Evolutionary conservation across 345 rosid species (phyloP).

Genomic region (Murraya paniculata): DNA sequence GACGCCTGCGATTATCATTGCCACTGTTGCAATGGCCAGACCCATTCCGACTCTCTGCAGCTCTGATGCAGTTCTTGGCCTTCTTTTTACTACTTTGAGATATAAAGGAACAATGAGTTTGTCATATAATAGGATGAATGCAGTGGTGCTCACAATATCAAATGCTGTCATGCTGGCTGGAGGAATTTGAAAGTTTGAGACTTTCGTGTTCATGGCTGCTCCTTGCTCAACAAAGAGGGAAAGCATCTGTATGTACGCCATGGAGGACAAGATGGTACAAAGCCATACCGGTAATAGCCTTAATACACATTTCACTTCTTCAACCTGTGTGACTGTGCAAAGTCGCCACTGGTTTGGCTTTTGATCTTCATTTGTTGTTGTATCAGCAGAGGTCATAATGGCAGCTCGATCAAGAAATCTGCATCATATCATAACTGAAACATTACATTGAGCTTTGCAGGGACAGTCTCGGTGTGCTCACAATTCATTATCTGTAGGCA

Average conservation of each 20-base stretch:
- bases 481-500: too few relatives aligned
- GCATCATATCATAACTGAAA: neutral
- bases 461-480: neutral
- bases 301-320: slow-evolving; percentile 43
- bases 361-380: neutral
- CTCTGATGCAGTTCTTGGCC: slow-evolving; percentile 26
- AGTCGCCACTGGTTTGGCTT: slow-evolving; percentile 28
- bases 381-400: slow-evolving; percentile 14
- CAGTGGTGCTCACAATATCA: slow-evolving; percentile 27
- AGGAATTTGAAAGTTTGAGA: slow-evolving; percentile 30
- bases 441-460: neutral
- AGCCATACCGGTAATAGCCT: slow-evolving; percentile 39
- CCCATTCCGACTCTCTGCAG: slow-evolving; percentile 34
- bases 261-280: slow-evolving; percentile 29
- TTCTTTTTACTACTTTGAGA: slow-evolving; percentile 19
- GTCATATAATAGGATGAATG: slow-evolving; percentile 32
- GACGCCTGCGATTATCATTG: slow-evolving; percentile 31
- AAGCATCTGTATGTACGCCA: slow-evolving; percentile 29
- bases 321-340: slow-evolving; percentile 42
- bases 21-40: slow-evolving; percentile 20
- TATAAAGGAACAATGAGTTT: slow-evolving; percentile 25
- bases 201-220: slow-evolving; percentile 34
- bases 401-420: slow-evolving; percentile 48
- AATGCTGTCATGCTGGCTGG: slow-evolving; percentile 42
- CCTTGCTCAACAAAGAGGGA: slow-evolving; percentile 45